phyloP scores from a whole-genome alignment of 2,329 filamentous ascomycete species.

The Aspergillus terreus region DNA sequence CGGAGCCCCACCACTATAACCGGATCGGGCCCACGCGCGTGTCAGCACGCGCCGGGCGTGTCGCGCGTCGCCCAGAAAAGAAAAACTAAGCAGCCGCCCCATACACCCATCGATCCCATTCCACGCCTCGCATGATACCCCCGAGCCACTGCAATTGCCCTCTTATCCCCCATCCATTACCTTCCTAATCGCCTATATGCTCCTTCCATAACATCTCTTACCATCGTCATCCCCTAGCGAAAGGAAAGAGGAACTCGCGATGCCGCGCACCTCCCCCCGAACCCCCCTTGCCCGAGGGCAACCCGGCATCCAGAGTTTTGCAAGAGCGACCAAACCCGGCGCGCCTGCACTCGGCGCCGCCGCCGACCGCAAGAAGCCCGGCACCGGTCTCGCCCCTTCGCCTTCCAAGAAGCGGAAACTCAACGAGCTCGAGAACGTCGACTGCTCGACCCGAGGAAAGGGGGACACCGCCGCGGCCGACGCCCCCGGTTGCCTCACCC shows the following conservation, averaged over 20 bases:
- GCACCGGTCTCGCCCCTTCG: constrained; percentile 25
- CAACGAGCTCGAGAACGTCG: constrained; percentile 31
- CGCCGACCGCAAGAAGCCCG: constrained; percentile 29
- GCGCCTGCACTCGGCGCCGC: constrained; percentile 8
- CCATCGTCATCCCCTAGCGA: neutral
- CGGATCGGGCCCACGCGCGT: constrained; percentile 6
- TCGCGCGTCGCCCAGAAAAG: constrained; percentile 12
- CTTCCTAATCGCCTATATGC: constrained; percentile 6
- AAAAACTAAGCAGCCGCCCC: constrained; percentile 3
- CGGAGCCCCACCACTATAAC: constrained; percentile 11
- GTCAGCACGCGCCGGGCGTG: constrained; percentile 16
- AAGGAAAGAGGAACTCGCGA: constrained; percentile 20
- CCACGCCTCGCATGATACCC: constrained; percentile 1
- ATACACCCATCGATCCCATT: neutral
- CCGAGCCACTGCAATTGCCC: constrained; percentile 5
- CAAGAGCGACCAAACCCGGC: constrained; percentile 43
- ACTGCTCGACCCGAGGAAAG: constrained; percentile 15
- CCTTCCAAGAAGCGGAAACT: constrained; percentile 41
- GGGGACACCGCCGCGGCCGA: constrained; percentile 2
- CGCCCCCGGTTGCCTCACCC: constrained; percentile 19
- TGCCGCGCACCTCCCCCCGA: constrained; percentile 30
- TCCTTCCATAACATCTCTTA: constrained; percentile 11
- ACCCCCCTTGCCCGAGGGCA: constrained; percentile 31
- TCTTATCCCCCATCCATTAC: constrained; percentile 4
- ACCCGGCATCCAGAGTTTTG: constrained; percentile 43